These are phyloP conservation scores for Lichenothelia convexa DNA, from an alignment of 495 filamentous ascomycete species.

Conservation along the genomic window DNA sequence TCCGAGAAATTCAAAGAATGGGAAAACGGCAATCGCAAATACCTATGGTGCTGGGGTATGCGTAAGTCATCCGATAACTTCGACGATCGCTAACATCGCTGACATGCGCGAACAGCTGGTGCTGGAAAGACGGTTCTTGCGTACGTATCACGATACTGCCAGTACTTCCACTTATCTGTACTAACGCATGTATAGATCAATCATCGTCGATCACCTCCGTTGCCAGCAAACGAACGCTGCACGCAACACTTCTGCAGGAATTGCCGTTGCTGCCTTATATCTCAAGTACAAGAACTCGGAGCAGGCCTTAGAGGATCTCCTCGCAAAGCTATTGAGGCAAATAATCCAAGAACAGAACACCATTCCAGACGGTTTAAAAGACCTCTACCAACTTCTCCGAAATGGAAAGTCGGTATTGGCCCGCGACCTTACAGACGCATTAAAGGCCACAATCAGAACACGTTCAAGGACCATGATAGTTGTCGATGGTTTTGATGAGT, in stretches of 20 bases:
- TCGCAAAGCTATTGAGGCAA: constrained; percentile 4
- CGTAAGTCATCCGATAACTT: no score
- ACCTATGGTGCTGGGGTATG: constrained; percentile 7
- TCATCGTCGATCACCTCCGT: constrained; percentile 6
- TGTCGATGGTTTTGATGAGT: constrained; percentile 5
- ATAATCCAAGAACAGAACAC: constrained; percentile 1
- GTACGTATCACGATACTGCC: no score
- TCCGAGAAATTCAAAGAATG: constrained; percentile 3
- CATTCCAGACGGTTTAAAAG: background rate
- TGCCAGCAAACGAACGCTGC: background rate
- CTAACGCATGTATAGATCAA: no score
- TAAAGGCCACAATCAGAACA: background rate
- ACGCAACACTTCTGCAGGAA: background rate
- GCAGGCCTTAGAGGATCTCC: constrained; percentile 2
- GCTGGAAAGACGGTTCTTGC: constrained; percentile 8
- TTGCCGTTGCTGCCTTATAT: constrained; percentile 4
- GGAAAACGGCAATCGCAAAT: background rate
- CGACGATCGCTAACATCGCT: no score
- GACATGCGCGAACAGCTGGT: constrained; percentile 6
- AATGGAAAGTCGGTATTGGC: background rate
- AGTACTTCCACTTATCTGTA: no score
- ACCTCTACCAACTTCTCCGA: constrained; percentile 1
- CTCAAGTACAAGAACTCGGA: constrained; percentile 8
- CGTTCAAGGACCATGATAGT: background rate
- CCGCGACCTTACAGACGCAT: background rate